phyloP scores from a whole-genome alignment of 2,329 filamentous ascomycete species.

The Fusarium sp. region DNA sequence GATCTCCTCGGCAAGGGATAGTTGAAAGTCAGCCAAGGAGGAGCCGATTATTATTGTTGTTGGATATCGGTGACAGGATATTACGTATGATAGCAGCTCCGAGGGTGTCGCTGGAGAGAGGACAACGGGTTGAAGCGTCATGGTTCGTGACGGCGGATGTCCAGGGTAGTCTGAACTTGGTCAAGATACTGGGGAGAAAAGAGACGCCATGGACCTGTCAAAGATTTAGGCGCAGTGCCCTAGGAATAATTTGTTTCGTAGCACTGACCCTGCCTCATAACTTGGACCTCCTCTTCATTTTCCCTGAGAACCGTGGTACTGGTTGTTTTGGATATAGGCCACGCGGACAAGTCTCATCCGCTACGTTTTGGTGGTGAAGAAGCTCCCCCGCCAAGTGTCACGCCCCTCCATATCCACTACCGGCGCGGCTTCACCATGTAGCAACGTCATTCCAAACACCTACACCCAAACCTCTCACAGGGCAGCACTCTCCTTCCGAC shows the following conservation, averaged over 20 bases:
- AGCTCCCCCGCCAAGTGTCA: constrained; percentile 36
- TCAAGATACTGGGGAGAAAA: neutral
- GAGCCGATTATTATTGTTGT: constrained; percentile 82
- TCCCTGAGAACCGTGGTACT: neutral
- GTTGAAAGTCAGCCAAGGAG: constrained; percentile 75
- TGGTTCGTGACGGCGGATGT: constrained; percentile 17
- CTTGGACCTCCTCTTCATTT: neutral
- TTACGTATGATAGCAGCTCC: constrained; percentile 76
- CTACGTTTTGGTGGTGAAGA: neutral
- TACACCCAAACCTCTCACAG: constrained; percentile 27
- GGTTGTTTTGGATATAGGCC: constrained; percentile 1
- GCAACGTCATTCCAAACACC: constrained; percentile 49
- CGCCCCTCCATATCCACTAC: constrained; percentile 43
- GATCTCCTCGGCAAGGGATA: constrained; percentile 68
- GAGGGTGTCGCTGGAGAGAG: constrained; percentile 69
- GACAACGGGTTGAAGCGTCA: constrained; percentile 57
- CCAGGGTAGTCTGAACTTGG: constrained; percentile 30
- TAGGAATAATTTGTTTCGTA: neutral
- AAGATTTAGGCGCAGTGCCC: neutral
- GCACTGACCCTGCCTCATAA: neutral
- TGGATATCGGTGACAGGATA: constrained; percentile 69
- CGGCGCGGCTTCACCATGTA: constrained; percentile 9
- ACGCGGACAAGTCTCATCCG: neutral
- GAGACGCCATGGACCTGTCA: neutral
- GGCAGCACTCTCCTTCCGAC: constrained; percentile 24